A percentile compares a stretch with the other conserved stretches of the same genome.
Evolutionary conservation across 1,284 basidiomycete species (phyloP).

Genomic region (Papiliotrema flavescens): DNA sequence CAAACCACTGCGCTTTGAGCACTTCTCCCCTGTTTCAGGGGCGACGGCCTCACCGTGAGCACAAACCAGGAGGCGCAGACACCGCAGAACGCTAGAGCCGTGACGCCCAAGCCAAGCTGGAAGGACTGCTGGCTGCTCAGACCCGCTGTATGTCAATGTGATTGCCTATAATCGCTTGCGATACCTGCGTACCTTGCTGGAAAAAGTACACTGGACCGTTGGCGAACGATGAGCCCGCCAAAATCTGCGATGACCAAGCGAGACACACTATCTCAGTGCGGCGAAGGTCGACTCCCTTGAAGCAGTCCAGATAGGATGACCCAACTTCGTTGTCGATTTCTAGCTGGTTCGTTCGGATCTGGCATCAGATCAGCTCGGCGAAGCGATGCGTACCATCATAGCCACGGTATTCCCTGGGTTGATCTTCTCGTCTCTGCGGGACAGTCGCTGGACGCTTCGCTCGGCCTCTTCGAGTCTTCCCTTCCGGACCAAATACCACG

Average conservation of each 20-base stretch:
- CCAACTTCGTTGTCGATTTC: too few relatives aligned
- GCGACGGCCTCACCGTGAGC: too few relatives aligned
- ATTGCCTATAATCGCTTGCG: too few relatives aligned
- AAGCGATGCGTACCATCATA: slow-evolving; percentile 40
- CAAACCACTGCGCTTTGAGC: slow-evolving; percentile 14
- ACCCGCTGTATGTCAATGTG: slow-evolving; percentile 28
- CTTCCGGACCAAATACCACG: slow-evolving; percentile 30
- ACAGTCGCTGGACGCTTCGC: slow-evolving; percentile 12
- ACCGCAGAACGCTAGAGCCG: slow-evolving; percentile 32
- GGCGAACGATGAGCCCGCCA: slow-evolving; percentile 15
- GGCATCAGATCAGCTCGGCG: not conserved
- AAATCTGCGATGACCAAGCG: slow-evolving; percentile 10
- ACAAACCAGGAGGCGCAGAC: slow-evolving; percentile 13
- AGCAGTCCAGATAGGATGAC: too few relatives aligned
- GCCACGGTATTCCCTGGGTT: slow-evolving; percentile 31
- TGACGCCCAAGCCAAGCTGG: slow-evolving; percentile 38
- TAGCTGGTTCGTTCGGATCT: slow-evolving; percentile 15
- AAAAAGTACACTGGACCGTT: slow-evolving; percentile 37
- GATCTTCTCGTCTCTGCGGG: slow-evolving; percentile 4
- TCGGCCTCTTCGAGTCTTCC: slow-evolving; percentile 24
- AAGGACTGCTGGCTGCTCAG: slow-evolving; percentile 37
- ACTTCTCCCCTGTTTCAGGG: too few relatives aligned
- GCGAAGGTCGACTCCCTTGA: too few relatives aligned
- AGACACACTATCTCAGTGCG: slow-evolving; percentile 13
- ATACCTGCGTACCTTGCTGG: slow-evolving; percentile 27